phyloP scores from a whole-genome alignment of 352 stramenopile species.

The Paralagenidium karlingii region DNA sequence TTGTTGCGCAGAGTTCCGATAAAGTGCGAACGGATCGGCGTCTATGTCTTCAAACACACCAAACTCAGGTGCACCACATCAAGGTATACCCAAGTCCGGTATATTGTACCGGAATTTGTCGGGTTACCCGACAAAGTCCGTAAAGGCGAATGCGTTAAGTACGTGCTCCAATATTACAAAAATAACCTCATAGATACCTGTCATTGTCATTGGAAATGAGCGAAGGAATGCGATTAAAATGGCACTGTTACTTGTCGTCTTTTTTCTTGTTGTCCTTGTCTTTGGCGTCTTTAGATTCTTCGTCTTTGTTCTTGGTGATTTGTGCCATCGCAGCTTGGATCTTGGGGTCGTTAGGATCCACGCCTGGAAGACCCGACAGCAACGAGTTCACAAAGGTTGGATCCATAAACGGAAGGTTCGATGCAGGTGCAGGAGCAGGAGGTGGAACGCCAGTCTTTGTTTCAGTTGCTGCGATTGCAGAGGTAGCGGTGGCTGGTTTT shows the following conservation, averaged over 20 bases:
- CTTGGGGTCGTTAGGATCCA: slow-evolving; percentile 88
- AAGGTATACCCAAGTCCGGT: no score
- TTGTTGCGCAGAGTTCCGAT: no score
- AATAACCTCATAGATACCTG: not conserved
- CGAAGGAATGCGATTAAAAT: not conserved
- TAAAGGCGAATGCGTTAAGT: no score
- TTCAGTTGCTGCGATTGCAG: slow-evolving; percentile 3
- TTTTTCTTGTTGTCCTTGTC: slow-evolving; percentile 80
- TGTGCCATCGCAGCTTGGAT: slow-evolving; percentile 85
- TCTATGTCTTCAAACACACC: no score
- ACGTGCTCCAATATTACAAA: not conserved
- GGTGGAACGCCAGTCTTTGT: slow-evolving; percentile 16
- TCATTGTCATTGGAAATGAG: not conserved
- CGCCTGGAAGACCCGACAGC: slow-evolving; percentile 75
- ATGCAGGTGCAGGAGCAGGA: slow-evolving; percentile 58
- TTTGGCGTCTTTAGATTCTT: slow-evolving; percentile 67
- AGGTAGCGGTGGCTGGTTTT: slow-evolving; percentile 3
- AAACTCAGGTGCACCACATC: no score
- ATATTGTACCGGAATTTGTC: no score
- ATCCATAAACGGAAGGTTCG: slow-evolving; percentile 82
- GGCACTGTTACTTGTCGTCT: slow-evolving; percentile 51
- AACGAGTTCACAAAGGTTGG: slow-evolving; percentile 84
- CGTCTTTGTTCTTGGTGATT: slow-evolving; percentile 42
- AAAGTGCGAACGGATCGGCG: no score
- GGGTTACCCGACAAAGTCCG: no score